Evolutionary conservation across 2,329 filamentous ascomycete species (phyloP).

Genomic region (Arachnopeziza araneosa): DNA sequence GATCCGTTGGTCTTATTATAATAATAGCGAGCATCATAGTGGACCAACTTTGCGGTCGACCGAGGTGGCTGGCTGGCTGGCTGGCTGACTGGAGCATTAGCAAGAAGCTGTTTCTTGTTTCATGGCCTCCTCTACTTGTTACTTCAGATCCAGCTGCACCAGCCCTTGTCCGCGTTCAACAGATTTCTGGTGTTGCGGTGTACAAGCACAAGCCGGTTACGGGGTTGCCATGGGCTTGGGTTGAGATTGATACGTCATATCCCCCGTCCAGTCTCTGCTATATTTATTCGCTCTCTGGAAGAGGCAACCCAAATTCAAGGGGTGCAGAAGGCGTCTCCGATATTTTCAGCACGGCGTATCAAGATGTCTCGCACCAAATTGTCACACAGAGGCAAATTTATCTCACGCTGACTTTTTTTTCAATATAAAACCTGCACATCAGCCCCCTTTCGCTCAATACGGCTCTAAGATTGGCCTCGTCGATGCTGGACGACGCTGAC

Average conservation of each 20-base stretch:
- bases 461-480: neutral
- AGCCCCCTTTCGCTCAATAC: conserved; percentile 6
- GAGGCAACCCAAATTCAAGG: neutral
- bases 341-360: neutral
- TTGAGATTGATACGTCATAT: neutral
- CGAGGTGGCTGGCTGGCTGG: neutral
- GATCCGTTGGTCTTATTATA: neutral
- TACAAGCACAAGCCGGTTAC: neutral
- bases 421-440: conserved; percentile 15
- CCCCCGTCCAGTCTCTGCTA: neutral
- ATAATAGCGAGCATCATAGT: neutral
- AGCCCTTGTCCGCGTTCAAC: neutral
- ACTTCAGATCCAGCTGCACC: neutral
- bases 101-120: neutral
- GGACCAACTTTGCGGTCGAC: neutral
- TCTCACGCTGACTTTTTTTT: conserved; percentile 10
- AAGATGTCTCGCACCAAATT: neutral
- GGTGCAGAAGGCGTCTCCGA: neutral
- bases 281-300: neutral
- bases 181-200: neutral
- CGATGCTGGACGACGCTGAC: neutral
- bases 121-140: neutral
- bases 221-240: neutral
- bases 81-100: neutral
- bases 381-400: conserved; percentile 8